Conservation (phyloP, 1,139 yeast genomes). For the Tardiomyces depauwii region DNA sequence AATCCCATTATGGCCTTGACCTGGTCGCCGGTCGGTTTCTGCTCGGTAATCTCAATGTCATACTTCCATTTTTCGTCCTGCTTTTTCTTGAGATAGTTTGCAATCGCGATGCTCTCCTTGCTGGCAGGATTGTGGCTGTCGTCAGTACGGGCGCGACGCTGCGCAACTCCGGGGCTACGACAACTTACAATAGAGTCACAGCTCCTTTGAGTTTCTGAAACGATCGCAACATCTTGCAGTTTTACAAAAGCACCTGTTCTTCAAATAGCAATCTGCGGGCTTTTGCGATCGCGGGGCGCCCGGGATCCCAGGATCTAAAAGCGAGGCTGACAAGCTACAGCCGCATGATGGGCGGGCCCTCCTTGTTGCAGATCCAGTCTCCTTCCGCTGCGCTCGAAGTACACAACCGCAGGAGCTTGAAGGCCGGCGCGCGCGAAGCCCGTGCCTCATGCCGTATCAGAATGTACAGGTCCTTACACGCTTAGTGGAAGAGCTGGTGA, state of each 20-base stretch:
- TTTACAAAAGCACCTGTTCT: no score
- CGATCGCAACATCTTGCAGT: conserved; percentile 15
- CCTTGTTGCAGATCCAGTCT: background rate
- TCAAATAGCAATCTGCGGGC: no score
- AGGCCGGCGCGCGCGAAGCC: no score
- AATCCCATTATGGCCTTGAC: conserved; percentile 12
- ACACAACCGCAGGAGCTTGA: no score
- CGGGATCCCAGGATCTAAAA: no score
- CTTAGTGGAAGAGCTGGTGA: conserved; percentile 13
- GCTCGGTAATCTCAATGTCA: conserved; percentile 23
- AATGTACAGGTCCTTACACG: conserved; percentile 5
- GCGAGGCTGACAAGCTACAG: no score
- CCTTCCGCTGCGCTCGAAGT: no score
- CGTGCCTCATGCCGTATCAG: background rate
- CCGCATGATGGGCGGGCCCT: no score
- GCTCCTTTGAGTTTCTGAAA: conserved; percentile 17
- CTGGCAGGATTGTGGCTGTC: conserved; percentile 8
- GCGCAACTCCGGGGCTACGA: conserved; percentile 8
- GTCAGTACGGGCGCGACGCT: conserved; percentile 9
- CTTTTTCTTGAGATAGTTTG: conserved; percentile 11
- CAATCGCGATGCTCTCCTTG: conserved; percentile 16
- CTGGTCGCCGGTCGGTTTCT: conserved; percentile 24
- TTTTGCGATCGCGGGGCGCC: no score
- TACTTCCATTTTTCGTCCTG: conserved; percentile 17
- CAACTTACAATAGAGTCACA: conserved; percentile 20